Evolutionary conservation across 345 rosid species (phyloP), one percentile per base, ranked within the genome.

Genomic region (Rhizophora apiculata): DNA sequence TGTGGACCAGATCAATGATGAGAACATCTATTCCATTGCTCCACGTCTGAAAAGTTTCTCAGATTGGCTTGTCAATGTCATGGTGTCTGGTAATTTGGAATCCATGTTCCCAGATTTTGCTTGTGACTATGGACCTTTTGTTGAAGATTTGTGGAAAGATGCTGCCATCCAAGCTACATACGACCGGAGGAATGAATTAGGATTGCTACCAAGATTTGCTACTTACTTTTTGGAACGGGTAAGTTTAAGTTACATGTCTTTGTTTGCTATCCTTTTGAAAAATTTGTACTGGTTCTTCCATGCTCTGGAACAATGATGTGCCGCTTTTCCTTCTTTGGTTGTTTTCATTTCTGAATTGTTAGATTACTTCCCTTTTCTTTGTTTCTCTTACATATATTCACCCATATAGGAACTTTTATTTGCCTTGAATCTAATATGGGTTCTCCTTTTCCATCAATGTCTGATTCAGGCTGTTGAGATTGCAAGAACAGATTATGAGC

Each of bases 151-250:
- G 72, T 88, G 89, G 96, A 76, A 78, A 77, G 91, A 89, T 82
- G 80, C 79, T 64, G 86, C 93, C 72, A 77, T 93, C 76, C 93
- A 88, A 81, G 96, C 91, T 59, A 85, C 98, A 2, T 93, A 91
- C 74, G 81, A 71, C 77, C 80, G 90, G 39, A 87, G 94, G 73
- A 82, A 82, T 9, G 94, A 88, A 82, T 66, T 88, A 20, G 84
- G 85, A 70, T 79, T 59, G 77, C 84, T 93, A 34, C 97, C 98
- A 18, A 83, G 87, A 78, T 75, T 64, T 62, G 93, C 96, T 58
- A 84, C 89, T 24, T 89, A 91, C 82, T 93, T 93, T 83, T 82
- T 93, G 52, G 96, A 84, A 80, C 82, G 91, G 84, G 98, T 91
- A 79, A 77, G 84, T 62, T 55, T 32, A 2, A 16, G 26, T 53